These are phyloP conservation scores for Russula dissimulans DNA, from an alignment of 768 basidiomycete genomes.

Conservation along the genomic window DNA sequence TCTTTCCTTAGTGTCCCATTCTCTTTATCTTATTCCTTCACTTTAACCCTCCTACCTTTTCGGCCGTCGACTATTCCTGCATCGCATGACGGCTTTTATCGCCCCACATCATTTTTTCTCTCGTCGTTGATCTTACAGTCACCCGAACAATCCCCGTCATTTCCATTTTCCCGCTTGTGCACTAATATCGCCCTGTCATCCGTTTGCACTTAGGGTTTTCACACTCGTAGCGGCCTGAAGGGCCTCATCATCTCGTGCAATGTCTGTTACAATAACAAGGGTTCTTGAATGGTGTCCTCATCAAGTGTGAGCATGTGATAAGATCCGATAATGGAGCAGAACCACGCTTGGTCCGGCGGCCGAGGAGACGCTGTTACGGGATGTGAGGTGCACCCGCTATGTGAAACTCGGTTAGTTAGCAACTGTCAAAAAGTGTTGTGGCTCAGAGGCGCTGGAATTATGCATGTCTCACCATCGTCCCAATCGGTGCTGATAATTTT, in stretches of 20 bases:
- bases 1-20: slow-evolving; percentile 38
- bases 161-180: slow-evolving; percentile 17
- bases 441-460: slow-evolving; percentile 1
- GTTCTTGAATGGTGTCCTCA: slow-evolving; percentile 17
- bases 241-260: slow-evolving; percentile 21
- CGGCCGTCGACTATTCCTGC: slow-evolving; percentile 30
- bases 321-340: neutral
- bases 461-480: neutral
- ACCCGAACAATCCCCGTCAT: slow-evolving; percentile 21
- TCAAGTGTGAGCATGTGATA: neutral
- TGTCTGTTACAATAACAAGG: slow-evolving; percentile 20
- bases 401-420: neutral
- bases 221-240: slow-evolving; percentile 20
- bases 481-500: neutral
- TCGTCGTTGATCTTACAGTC: slow-evolving; percentile 15
- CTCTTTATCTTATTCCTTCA: slow-evolving; percentile 81
- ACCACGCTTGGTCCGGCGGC: neutral
- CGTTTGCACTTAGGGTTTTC: slow-evolving; percentile 18
- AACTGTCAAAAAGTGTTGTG: slow-evolving; percentile 9
- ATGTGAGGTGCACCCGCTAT: neutral
- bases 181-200: slow-evolving; percentile 20
- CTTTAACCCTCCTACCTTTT: slow-evolving; percentile 38
- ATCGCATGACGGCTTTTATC: slow-evolving; percentile 27
- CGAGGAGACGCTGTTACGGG: neutral
- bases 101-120: slow-evolving; percentile 13